phyloP scores from a whole-genome alignment of 2,329 filamentous ascomycete species.

The Periconia macrospinosa region DNA sequence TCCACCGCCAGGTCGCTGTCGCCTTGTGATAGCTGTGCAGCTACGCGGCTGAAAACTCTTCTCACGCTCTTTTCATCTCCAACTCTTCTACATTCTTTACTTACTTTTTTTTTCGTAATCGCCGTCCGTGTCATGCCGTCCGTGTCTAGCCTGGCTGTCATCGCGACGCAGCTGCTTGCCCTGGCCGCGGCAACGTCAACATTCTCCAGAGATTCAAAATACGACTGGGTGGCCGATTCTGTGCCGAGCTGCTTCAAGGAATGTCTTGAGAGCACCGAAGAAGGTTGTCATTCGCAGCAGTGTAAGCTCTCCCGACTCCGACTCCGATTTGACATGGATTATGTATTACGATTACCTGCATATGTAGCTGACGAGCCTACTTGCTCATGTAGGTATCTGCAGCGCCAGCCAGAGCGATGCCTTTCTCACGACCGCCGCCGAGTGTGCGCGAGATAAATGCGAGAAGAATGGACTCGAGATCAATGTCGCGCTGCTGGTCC shows the following conservation, averaged over 20 bases:
- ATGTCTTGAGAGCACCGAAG: constrained; percentile 17
- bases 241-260: constrained; percentile 24
- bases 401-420: constrained; percentile 18
- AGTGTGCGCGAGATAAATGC: constrained; percentile 21
- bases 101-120: too few relatives aligned
- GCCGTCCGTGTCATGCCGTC: neutral
- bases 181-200: neutral
- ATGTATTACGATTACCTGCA: too few relatives aligned
- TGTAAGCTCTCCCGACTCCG: constrained; percentile 11
- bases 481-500: constrained; percentile 18
- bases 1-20: neutral
- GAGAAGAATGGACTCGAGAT: constrained; percentile 15
- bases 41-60: neutral
- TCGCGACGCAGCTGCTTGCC: neutral
- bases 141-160: neutral
- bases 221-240: constrained; percentile 18
- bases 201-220: neutral
- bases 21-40: neutral
- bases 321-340: neutral
- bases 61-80: neutral
- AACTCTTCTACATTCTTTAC: neutral
- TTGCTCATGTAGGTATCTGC: constrained; percentile 29
- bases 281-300: constrained; percentile 21
- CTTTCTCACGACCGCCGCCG: constrained; percentile 21
- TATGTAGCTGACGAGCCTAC: constrained; percentile 4